Conservation (phyloP, 176 grass and related monocot genomes). For the Phragmites australis region DNA sequence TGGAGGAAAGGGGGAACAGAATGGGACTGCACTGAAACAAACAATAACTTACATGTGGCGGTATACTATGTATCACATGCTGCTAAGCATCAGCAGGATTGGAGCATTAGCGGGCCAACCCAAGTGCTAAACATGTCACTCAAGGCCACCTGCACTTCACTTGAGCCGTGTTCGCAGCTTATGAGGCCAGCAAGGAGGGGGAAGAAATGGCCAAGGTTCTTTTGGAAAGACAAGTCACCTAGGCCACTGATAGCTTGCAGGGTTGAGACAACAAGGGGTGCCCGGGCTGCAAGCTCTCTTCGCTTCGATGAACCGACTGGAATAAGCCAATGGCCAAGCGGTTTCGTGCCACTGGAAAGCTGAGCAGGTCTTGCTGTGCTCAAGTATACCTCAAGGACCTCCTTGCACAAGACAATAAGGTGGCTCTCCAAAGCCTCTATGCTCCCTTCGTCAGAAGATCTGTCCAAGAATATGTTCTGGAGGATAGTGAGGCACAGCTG, state of each 20-base stretch:
- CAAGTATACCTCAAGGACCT: slow-evolving; percentile 91
- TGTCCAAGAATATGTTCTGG: slow-evolving; percentile 77
- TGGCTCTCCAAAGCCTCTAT: slow-evolving; percentile 62
- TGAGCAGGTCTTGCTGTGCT: slow-evolving; percentile 65
- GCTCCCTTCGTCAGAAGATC: slow-evolving; percentile 50
- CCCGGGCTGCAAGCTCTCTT: slow-evolving; percentile 91
- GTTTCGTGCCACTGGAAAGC: slow-evolving; percentile 48
- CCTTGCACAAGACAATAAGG: slow-evolving; percentile 83
- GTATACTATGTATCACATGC: slow-evolving; percentile 43
- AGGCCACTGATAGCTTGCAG: slow-evolving; percentile 84
- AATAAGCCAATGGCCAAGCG: slow-evolving; percentile 66
- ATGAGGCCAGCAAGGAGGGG: slow-evolving; percentile 83
- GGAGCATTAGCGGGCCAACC: slow-evolving; percentile 81
- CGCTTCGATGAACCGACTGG: slow-evolving; percentile 85
- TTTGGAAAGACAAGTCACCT: slow-evolving; percentile 66
- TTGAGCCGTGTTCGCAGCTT: slow-evolving; percentile 95
- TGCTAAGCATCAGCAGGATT: slow-evolving; percentile 60
- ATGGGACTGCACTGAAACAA: slow-evolving; percentile 30
- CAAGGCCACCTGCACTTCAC: slow-evolving; percentile 87
- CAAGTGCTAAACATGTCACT: slow-evolving; percentile 84
- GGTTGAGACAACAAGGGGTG: slow-evolving; percentile 83
- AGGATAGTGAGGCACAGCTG: slow-evolving; percentile 87
- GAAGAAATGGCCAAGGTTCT: slow-evolving; percentile 80
- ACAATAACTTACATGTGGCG: slow-evolving; percentile 40
- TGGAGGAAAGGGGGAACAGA: slow-evolving; percentile 3